Conservation (phyloP, 805 yeast species). For the Brettanomyces naardenensis region DNA sequence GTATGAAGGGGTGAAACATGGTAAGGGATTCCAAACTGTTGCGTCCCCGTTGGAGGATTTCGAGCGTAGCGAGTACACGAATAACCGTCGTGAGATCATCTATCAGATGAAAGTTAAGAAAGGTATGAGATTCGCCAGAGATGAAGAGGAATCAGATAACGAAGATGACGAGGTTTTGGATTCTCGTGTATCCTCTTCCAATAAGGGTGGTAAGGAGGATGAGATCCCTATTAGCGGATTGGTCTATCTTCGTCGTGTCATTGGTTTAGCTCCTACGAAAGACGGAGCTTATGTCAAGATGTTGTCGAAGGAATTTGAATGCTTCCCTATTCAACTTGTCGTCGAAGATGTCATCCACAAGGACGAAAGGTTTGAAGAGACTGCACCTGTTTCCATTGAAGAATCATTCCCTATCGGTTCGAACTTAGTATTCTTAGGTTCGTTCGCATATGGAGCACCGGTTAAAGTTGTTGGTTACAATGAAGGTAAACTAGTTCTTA, state of each 20-base stretch:
- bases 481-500: constrained; percentile 31
- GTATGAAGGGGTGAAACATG: constrained; percentile 34
- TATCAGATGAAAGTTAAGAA: constrained; percentile 39
- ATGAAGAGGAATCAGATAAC: constrained; percentile 6
- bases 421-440: constrained; percentile 74
- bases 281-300: constrained; percentile 77
- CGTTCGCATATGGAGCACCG: constrained; percentile 79
- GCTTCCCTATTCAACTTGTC: constrained; percentile 71
- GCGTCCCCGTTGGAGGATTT: constrained; percentile 36
- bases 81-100: constrained; percentile 31
- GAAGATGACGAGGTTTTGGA: constrained; percentile 7
- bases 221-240: constrained; percentile 38
- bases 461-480: constrained; percentile 59
- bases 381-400: constrained; percentile 67
- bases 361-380: constrained; percentile 67
- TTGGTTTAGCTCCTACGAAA: constrained; percentile 64
- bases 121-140: constrained; percentile 35
- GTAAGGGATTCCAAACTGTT: constrained; percentile 19
- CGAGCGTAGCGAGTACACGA: constrained; percentile 39
- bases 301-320: constrained; percentile 42
- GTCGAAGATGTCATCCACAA: constrained; percentile 67
- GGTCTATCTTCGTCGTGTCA: constrained; percentile 65
- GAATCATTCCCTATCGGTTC: constrained; percentile 75
- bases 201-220: not conserved
- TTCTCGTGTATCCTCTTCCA: not conserved